phyloP scores from a whole-genome alignment of 768 basidiomycete genomes.

The Russula earlei region DNA sequence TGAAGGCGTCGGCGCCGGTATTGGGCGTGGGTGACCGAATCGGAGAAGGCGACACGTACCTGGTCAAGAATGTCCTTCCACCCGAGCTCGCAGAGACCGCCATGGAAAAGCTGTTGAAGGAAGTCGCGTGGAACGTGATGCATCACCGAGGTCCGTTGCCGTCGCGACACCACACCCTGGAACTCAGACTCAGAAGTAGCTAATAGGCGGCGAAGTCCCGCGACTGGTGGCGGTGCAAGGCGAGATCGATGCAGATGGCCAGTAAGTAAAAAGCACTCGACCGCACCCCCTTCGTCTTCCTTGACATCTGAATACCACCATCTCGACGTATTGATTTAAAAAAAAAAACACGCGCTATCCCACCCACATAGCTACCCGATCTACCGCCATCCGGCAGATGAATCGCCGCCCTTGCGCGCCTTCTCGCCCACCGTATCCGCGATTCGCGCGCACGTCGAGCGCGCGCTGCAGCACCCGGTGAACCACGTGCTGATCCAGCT shows the following conservation, averaged over 20 bases:
- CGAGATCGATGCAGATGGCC: conserved; percentile 40
- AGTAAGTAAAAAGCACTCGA: too few relatives aligned
- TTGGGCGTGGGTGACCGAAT: conserved; percentile 30
- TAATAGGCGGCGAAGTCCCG: conserved; percentile 62
- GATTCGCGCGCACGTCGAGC: conserved; percentile 57
- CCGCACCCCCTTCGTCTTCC: too few relatives aligned
- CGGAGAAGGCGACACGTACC: conserved; percentile 59
- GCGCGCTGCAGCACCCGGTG: conserved; percentile 50
- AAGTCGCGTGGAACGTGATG: conserved; percentile 70
- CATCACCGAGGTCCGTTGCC: conserved; percentile 51
- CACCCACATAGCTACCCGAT: conserved; percentile 48
- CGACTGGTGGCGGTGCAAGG: conserved; percentile 56
- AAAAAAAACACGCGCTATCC: not conserved
- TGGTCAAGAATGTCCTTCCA: conserved; percentile 52
- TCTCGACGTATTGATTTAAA: too few relatives aligned
- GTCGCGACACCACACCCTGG: not conserved
- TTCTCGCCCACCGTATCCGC: conserved; percentile 61
- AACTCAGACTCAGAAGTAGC: not conserved
- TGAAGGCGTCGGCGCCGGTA: conserved; percentile 1
- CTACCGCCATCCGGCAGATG: conserved; percentile 76
- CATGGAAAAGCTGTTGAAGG: conserved; percentile 48
- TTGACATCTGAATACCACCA: not conserved
- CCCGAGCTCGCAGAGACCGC: conserved; percentile 43
- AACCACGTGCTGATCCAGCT: conserved; percentile 81
- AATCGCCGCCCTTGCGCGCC: conserved; percentile 54